Evolutionary conservation across 176 grass and related monocot species (phyloP).

Genomic region (Avena insularis): DNA sequence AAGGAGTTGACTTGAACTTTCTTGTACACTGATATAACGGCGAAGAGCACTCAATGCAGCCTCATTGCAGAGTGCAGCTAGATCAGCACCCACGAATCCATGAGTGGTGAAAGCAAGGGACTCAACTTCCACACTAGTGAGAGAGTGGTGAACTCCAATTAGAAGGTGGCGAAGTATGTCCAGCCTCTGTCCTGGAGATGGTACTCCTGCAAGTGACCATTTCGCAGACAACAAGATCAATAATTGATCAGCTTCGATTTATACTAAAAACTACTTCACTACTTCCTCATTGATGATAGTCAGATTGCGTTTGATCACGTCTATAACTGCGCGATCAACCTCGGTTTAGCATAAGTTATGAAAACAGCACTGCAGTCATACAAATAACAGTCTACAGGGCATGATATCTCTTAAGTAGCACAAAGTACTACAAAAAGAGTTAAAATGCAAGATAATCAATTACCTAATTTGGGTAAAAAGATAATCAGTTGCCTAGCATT

Average conservation of each 20-base stretch:
- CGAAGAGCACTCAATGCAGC: slow-evolving; percentile 74
- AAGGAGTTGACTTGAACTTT: slow-evolving; percentile 33
- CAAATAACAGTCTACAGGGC: neutral
- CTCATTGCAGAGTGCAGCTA: slow-evolving; percentile 89
- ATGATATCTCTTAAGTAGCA: slow-evolving; percentile 6
- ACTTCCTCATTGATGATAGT: neutral
- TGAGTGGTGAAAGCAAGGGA: slow-evolving; percentile 69
- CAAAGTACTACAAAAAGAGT: neutral
- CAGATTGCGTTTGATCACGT: slow-evolving; percentile 24
- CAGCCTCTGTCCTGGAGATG: slow-evolving; percentile 78
- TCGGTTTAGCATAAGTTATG: neutral
- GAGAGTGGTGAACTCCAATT: slow-evolving; percentile 66
- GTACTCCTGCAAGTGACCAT: slow-evolving; percentile 70
- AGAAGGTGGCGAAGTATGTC: slow-evolving; percentile 78
- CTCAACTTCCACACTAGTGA: slow-evolving; percentile 50
- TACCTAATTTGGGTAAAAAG: neutral
- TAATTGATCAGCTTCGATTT: neutral
- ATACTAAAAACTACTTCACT: slow-evolving; percentile 14
- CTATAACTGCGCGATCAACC: slow-evolving; percentile 3
- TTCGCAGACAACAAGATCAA: slow-evolving; percentile 12
- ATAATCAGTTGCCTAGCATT: neutral
- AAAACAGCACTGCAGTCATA: neutral
- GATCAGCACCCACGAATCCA: slow-evolving; percentile 98
- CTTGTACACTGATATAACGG: slow-evolving; percentile 59
- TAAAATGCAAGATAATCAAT: slow-evolving; percentile 21